Evolutionary conservation across 805 yeast genomes (phyloP).

Genomic region (Candida ovalis): DNA sequence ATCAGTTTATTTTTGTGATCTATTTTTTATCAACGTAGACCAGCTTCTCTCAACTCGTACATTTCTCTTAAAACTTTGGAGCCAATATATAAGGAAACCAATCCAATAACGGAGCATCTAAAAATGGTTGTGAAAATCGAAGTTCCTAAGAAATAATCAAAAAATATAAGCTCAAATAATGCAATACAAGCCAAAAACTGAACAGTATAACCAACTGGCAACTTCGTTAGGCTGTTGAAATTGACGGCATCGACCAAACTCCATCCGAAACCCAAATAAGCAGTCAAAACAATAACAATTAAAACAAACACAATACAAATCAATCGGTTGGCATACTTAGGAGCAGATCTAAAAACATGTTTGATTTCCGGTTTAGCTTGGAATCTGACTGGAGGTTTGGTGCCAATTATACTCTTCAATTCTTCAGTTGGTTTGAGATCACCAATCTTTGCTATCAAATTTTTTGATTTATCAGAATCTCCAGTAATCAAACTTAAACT

Average conservation of each 20-base stretch:
- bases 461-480: slow-evolving; percentile 19
- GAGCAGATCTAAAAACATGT: slow-evolving; percentile 57
- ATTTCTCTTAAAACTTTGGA: slow-evolving; percentile 54
- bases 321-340: slow-evolving; percentile 45
- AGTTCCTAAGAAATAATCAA: slow-evolving; percentile 54
- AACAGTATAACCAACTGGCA: slow-evolving; percentile 32
- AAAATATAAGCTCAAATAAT: slow-evolving; percentile 50
- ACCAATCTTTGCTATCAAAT: slow-evolving; percentile 16
- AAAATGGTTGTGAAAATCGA: slow-evolving; percentile 58
- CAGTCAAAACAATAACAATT: slow-evolving; percentile 38
- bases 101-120: slow-evolving; percentile 43
- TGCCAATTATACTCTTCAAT: slow-evolving; percentile 6
- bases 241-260: slow-evolving; percentile 32
- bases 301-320: slow-evolving; percentile 51
- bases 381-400: slow-evolving; percentile 32
- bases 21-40: slow-evolving; percentile 14
- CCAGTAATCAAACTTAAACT: slow-evolving; percentile 26
- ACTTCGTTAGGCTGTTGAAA: slow-evolving; percentile 32
- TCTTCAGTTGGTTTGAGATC: slow-evolving; percentile 15
- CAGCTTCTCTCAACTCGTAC: slow-evolving; percentile 27
- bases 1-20: neutral
- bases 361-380: slow-evolving; percentile 57
- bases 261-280: slow-evolving; percentile 42
- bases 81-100: slow-evolving; percentile 58
- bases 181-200: slow-evolving; percentile 47